Conservation (phyloP, 805 yeast species). For the Metschnikowia bowlesiae region DNA sequence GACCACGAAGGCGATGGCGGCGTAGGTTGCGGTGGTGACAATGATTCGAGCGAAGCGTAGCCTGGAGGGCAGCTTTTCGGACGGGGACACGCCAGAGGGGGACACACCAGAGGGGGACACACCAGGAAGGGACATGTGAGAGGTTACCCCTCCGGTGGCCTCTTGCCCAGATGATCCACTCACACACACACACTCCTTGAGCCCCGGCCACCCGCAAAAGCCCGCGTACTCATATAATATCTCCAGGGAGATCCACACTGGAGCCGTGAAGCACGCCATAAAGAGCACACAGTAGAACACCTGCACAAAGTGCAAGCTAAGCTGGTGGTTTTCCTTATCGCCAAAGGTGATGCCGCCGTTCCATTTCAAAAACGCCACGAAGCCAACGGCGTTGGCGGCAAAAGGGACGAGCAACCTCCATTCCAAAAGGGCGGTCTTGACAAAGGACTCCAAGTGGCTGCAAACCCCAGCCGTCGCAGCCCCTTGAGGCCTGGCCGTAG, state of each 20-base stretch:
- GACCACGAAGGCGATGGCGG: slow-evolving; percentile 42
- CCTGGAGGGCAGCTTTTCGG: too few species aligned
- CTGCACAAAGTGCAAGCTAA: slow-evolving; percentile 73
- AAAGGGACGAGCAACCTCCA: slow-evolving; percentile 45
- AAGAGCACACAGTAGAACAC: slow-evolving; percentile 72
- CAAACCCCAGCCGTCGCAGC: too few species aligned
- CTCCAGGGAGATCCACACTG: slow-evolving; percentile 58
- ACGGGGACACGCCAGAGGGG: too few species aligned
- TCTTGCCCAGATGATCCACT: too few species aligned
- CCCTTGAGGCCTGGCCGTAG: too few species aligned
- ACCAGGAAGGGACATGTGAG: too few species aligned
- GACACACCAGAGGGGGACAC: too few species aligned
- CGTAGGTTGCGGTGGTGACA: slow-evolving; percentile 5
- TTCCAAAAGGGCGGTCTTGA: slow-evolving; percentile 12
- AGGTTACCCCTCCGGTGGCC: too few species aligned
- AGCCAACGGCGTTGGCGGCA: slow-evolving; percentile 46
- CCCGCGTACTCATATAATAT: slow-evolving; percentile 38
- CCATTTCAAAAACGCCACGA: slow-evolving; percentile 51
- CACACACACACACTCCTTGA: too few species aligned
- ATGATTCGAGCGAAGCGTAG: neutral
- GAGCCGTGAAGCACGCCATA: slow-evolving; percentile 60
- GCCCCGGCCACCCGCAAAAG: slow-evolving; percentile 12
- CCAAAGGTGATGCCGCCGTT: slow-evolving; percentile 91
- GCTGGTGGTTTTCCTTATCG: slow-evolving; percentile 79
- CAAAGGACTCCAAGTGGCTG: slow-evolving; percentile 1